These are phyloP conservation scores for Physcomitrellopsis africana DNA, from an alignment of 225 moss, liverwort and hornwort genomes.

Conservation along the genomic window DNA sequence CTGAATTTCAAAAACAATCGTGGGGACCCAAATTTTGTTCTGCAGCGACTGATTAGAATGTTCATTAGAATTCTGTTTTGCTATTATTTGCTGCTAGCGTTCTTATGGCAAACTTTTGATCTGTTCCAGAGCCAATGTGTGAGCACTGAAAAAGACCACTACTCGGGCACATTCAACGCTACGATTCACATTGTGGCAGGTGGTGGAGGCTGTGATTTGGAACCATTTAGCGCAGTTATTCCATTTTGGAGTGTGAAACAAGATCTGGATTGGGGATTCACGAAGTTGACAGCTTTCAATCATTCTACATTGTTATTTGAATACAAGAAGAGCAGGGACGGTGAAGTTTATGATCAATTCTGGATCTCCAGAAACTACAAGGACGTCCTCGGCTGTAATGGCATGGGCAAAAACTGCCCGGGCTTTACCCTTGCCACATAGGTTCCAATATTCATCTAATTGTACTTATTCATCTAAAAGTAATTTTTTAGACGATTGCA, in stretches of 20 bases:
- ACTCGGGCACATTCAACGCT: constrained; percentile 69
- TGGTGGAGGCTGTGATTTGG: constrained; percentile 51
- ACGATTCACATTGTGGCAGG: constrained; percentile 71
- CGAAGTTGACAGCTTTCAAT: constrained; percentile 66
- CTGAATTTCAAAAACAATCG: neutral
- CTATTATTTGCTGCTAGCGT: constrained; percentile 14
- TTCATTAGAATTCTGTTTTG: neutral
- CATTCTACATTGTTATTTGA: constrained; percentile 47
- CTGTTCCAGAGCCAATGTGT: constrained; percentile 53
- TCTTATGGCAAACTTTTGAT: constrained; percentile 13
- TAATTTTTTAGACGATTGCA: constrained; percentile 10
- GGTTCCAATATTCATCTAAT: constrained; percentile 12
- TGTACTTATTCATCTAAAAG: neutral
- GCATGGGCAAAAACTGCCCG: constrained; percentile 46
- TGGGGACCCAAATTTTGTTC: neutral
- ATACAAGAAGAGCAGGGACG: constrained; percentile 48
- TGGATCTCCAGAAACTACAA: constrained; percentile 56
- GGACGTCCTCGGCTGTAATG: constrained; percentile 62
- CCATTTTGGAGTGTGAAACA: constrained; percentile 68
- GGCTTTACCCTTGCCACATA: constrained; percentile 41
- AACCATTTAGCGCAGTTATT: constrained; percentile 34
- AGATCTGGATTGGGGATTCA: constrained; percentile 58
- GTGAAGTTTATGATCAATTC: constrained; percentile 52
- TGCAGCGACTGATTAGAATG: constrained; percentile 10
- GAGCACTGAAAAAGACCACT: constrained; percentile 52